Evolutionary conservation across 345 rosid species (phyloP), one percentile per base, ranked within the genome.

Genomic region (Hevea brasiliensis): DNA sequence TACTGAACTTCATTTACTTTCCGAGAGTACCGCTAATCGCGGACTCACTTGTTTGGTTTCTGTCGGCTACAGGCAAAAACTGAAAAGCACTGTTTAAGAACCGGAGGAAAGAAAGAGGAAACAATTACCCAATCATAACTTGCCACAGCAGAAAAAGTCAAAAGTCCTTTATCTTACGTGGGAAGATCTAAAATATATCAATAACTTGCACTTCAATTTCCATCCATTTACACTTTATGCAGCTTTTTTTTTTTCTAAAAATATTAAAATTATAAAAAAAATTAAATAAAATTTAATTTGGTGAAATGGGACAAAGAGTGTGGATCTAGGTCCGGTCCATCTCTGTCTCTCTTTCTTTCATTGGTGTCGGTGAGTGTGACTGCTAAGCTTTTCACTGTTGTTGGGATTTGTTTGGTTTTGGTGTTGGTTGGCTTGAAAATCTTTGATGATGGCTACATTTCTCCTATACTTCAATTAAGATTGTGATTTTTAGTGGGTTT

Each of bases 321-420:
- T 69, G 64, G 74, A 75, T 69, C 79, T 69, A 48, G 11, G 63
- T 74, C 37, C 4, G 37, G 77, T 69, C 65, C 47, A 74, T 61
- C 62, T n/a, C 53, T 41, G 44, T 51, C 62, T 68, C 41, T 20
- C 27, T 63, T 45, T 8, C 70, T 61, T 9, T 74, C 48, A n/a
- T 23, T 47, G 58, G 72, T 66, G 72, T 66, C 66, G 77, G 77
- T 66, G 72, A 32, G 37, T 1, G 37, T 32, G 37, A 32, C 37
- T 32, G 37, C 37, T 32, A 32, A 32, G 37, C 37, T 32, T 32
- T 35, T 44, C 13, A 40, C 29, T 42, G 17, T 42, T 17, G 42
- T 51, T 67, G 51, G 51, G 71, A 45, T 50, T 67, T 50, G 44
- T 8, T 56, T 17, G 6, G 7, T 44, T 44, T 40, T 8, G 45